Evolutionary conservation across 164 flowering plant species (phyloP).

Genomic region (Nymphaea thermarum): DNA sequence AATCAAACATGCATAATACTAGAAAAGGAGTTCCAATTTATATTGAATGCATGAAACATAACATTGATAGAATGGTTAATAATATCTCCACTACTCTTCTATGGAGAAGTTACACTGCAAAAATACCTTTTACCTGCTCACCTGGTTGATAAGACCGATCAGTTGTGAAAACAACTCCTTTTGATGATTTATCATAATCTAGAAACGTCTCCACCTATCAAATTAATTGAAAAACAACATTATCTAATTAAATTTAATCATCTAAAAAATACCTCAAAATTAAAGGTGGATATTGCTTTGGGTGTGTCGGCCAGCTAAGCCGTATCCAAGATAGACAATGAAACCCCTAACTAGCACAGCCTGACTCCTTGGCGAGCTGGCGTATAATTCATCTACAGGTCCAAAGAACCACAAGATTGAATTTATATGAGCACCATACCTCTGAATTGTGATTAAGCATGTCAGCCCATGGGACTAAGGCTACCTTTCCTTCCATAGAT

Average conservation of each 20-base stretch:
- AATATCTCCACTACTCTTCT: too few species aligned
- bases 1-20: too few species aligned
- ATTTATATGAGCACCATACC: conserved; percentile 22
- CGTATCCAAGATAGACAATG: too few species aligned
- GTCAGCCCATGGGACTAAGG: conserved; percentile 99
- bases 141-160: conserved; percentile 88
- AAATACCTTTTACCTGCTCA: conserved; percentile 74
- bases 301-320: too few species aligned
- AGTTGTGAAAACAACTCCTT: conserved; percentile 83
- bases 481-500: conserved; percentile 83
- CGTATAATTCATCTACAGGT: too few species aligned
- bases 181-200: conserved; percentile 81
- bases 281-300: too few species aligned
- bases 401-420: too few species aligned
- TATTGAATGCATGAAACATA: too few species aligned
- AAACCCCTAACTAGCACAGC: too few species aligned
- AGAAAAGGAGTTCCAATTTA: too few species aligned
- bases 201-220: conserved; percentile 76
- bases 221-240: background rate
- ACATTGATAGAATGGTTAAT: too few species aligned
- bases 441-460: conserved; percentile 95
- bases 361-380: too few species aligned
- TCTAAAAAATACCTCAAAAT: background rate
- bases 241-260: background rate
- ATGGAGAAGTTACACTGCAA: background rate